Base-by-base conservation (phyloP, 2,329 filamentous ascomycete genomes). In the Chrysosporium queenslandicum region DNA sequence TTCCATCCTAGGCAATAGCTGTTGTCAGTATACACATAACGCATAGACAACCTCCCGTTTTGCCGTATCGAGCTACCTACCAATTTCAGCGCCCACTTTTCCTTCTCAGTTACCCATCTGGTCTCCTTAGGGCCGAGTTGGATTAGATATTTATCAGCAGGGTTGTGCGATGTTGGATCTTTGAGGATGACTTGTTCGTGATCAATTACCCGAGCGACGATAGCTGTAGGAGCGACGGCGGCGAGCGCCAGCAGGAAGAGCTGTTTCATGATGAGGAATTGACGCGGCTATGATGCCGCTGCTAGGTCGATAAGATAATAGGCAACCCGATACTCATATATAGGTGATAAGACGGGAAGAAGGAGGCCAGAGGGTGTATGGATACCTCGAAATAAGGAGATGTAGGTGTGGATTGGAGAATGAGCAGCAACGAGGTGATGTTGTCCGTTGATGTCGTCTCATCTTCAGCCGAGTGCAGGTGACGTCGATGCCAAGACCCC, bases 51-150 rank as follows among this genome's bases (percentile, higher is more conserved):
- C 8, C 7, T 25, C 9, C 9, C n/a, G 2, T 9, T 34, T 4
- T 4, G 20, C 20, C n/a, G n/a, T n/a, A 43, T 46, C 7, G 9
- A 42, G 12, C 34, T 25, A n/a, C n/a, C n/a, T 78, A 94, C 89
- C 61, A 89, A 78, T 64, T 86, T 83, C 58, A 97, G 73, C 68
- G 84, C 82, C 89, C 91, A 96, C 71, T 97, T 98, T 73, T 96
- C 83, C 32, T 95, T 87, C 63, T 97, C 91, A 0, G 87, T 94
- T 29, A 96, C 84, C 86, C 87, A 92, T 75, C 78, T 75, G 21
- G 83, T 90, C 66, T 91, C 78, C 52, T 86, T 88, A 2, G 88
- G 88, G n/a, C 80, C 78, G 23, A 92, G 76, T 73, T 97, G 90
- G 58, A 98, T 82, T 43, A 94, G 76, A 67, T 79, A 92, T 60